Base-by-base conservation (phyloP, 106 monocot genomes). In the Amphibolis antarctica region DNA sequence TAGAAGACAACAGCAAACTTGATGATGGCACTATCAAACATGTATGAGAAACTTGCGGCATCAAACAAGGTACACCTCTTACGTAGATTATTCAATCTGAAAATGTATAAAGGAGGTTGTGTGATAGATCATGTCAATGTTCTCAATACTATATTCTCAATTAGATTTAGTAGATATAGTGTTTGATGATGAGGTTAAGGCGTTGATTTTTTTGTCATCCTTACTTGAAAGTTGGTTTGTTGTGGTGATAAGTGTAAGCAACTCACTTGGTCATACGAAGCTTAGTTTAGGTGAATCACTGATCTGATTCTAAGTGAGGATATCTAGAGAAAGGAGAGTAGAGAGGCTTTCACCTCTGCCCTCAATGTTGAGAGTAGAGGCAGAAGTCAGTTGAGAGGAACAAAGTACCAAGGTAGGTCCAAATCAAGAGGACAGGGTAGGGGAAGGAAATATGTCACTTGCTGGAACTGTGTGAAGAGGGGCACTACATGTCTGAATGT, bases 261-360 rank as follows among this genome's bases (percentile, higher is more conserved):
- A 27, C 17, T 71, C 62, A n/a, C 31, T n/a, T 19, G 49, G 46
- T 17, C 10, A 42, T 5, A 53, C n/a, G 3, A 71, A 62, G 60
- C 22, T 71, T 22, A 50, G 51, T 21, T 19, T 29, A 61, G 10
- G 71, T 31, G 2, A 18, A 52, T n/a, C 1, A 21, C n/a, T 36
- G 71, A 63, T 62, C 6, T 53, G 53, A 71, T 53, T 51, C 28
- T 53, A 5, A 62, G n/a, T 12, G 47, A 71, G 21, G 48, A 49
- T n/a, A 71, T 53, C 42, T 30, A 11, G 6, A 54, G 24, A 11
- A 62, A 53, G 23, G 28, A 53, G 29, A 19, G 13, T 17, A 53
- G 30, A 19, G 50, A 50, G n/a, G 15, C 50, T 21, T 62, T 28
- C 1, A 0, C 51, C 11, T 18, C 42, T 50, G 9, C 28, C 26